Percentiles rank a stretch among this genome's conserved stretches.
phyloP scores from a whole-genome alignment of 495 filamentous ascomycete species.

The Podospora australis region DNA sequence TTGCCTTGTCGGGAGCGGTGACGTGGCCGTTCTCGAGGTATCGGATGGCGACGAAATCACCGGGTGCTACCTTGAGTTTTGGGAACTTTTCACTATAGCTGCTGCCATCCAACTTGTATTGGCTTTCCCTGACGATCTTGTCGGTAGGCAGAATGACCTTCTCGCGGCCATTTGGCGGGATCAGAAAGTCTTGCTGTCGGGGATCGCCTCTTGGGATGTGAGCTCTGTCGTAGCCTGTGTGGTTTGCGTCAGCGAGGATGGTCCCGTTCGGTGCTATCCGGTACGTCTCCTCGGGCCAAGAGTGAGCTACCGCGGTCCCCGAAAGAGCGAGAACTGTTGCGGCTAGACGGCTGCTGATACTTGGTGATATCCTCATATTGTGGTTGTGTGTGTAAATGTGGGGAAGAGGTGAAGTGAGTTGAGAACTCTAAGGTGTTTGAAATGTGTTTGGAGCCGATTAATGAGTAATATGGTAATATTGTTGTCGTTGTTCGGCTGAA shows the following conservation, averaged over 20 bases:
- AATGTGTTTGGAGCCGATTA: not conserved
- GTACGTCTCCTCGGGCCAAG: conserved; percentile 72
- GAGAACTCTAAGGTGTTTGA: not conserved
- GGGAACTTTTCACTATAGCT: conserved; percentile 49
- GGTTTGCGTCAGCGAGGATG: conserved; percentile 57
- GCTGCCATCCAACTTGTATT: conserved; percentile 37
- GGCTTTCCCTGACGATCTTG: conserved; percentile 35
- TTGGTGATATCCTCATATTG: not conserved
- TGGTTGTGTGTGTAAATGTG: not conserved
- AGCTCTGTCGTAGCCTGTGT: conserved; percentile 66
- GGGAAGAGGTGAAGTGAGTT: not conserved
- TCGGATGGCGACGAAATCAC: conserved; percentile 62
- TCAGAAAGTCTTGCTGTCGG: conserved; percentile 44
- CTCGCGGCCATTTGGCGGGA: conserved; percentile 43
- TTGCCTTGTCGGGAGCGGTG: conserved; percentile 47
- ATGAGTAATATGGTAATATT: not conserved
- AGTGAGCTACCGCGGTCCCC: conserved; percentile 49
- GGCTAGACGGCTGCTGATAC: conserved; percentile 13
- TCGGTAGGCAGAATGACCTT: conserved; percentile 25
- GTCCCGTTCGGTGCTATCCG: conserved; percentile 65
- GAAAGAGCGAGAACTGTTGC: conserved; percentile 31
- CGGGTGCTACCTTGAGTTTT: conserved; percentile 58
- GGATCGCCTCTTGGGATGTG: conserved; percentile 45
- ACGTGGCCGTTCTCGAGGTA: conserved; percentile 90
- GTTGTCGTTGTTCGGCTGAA: not conserved